Percentiles rank a stretch among this genome's conserved stretches.
Conservation (phyloP, 1,139 yeast genomes). For the Pneumocystis canis region DNA sequence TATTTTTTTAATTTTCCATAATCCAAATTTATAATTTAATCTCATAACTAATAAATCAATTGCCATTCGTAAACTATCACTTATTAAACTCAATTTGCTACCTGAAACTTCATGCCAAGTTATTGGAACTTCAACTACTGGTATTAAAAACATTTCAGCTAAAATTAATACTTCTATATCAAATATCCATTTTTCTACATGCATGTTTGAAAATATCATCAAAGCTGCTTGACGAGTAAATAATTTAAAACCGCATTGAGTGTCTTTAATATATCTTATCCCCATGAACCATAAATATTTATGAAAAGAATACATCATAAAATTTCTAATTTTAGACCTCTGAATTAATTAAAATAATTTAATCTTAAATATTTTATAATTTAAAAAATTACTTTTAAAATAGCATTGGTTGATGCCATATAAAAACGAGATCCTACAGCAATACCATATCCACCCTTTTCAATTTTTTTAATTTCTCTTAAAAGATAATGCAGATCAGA, state of each 20-base stretch:
- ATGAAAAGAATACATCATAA: conserved; percentile 86
- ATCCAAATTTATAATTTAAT: conserved; percentile 71
- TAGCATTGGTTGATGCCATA: conserved; percentile 92
- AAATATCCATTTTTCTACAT: conserved; percentile 95
- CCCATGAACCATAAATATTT: conserved; percentile 78
- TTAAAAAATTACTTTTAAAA: conserved; percentile 40
- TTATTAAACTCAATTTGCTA: conserved; percentile 79
- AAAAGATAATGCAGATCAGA: conserved; percentile 48
- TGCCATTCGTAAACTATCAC: conserved; percentile 91
- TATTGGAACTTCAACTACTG: conserved; percentile 64
- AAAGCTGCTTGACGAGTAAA: conserved; percentile 57
- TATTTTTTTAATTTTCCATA: conserved; percentile 31
- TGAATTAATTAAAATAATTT: not conserved
- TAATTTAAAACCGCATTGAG: conserved; percentile 94
- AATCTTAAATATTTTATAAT: not conserved
- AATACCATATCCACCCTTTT: conserved; percentile 34
- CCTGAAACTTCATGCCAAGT: conserved; percentile 97
- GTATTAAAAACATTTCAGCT: conserved; percentile 55
- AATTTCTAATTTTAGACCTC: conserved; percentile 72
- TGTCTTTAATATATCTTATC: conserved; percentile 69
- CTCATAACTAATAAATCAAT: conserved; percentile 82
- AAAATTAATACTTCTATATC: conserved; percentile 83
- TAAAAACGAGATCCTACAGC: conserved; percentile 93
- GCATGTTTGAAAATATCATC: conserved; percentile 73
- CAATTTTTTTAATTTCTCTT: conserved; percentile 28